Conservation (phyloP, 1,284 basidiomycete genomes). For the Trichosporon coremiiforme region DNA sequence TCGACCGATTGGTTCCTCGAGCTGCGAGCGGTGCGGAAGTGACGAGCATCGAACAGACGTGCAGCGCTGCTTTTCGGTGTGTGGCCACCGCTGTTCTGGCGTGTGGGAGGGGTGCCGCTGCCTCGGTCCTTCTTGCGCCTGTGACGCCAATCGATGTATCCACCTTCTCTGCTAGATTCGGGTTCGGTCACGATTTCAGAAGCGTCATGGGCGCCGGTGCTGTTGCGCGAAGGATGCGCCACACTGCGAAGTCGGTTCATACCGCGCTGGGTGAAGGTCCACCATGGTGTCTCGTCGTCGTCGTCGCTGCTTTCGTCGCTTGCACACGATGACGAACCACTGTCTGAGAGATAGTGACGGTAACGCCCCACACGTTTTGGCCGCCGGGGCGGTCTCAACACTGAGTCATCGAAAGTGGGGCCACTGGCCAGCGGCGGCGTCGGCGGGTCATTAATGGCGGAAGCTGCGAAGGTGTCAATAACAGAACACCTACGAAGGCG, state of each 20-base stretch:
- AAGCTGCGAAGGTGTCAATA: conserved; percentile 24
- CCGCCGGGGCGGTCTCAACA: background rate
- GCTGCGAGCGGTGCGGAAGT: background rate
- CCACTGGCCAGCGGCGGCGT: conserved; percentile 24
- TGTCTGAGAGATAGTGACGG: conserved; percentile 21
- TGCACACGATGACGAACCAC: conserved; percentile 57
- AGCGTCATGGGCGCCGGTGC: background rate
- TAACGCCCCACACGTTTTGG: conserved; percentile 23
- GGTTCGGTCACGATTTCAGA: conserved; percentile 20
- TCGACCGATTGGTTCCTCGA: background rate
- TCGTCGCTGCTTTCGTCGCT: conserved; percentile 62
- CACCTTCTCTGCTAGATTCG: conserved; percentile 29
- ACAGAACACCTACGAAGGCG: background rate
- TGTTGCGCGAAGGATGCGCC: background rate
- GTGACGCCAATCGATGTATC: conserved; percentile 3
- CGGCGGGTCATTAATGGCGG: conserved; percentile 27
- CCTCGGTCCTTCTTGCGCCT: background rate
- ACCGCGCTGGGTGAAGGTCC: conserved; percentile 51
- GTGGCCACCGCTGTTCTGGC: conserved; percentile 12
- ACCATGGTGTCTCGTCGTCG: conserved; percentile 58
- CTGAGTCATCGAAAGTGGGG: conserved; percentile 25
- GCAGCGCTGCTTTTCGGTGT: conserved; percentile 11
- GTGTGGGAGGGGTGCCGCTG: conserved; percentile 8
- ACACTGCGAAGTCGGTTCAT: conserved; percentile 43
- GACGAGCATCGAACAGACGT: conserved; percentile 12